Evolutionary conservation across 1,139 yeast species (phyloP), one percentile per base, ranked within the genome.

Genomic region (Arxiozyma slooffiae): DNA sequence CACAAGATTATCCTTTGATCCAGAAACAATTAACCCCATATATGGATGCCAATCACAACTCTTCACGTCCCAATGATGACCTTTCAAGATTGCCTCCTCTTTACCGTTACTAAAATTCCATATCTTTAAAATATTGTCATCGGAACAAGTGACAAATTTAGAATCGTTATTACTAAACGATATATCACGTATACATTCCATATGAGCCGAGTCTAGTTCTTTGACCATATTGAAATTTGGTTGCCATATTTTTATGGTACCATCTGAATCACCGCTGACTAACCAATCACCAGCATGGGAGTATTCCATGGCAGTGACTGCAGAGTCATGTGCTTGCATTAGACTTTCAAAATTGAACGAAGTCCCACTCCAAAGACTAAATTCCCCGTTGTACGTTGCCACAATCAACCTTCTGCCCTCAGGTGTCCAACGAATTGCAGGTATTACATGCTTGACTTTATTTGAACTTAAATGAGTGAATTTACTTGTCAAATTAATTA

Each of bases 21-120:
- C 94, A 58, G 85, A 78, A 0, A 85, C 94, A 50, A 86, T 77
- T 40, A 94, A 74, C 0, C 97, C 97, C 66, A 88, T 71, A 18
- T 78, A 75, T 7, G 95, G 87, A 67, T 92, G 99, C 99, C 99
- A 92, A 67, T 92, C 97, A 49, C 95, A 89, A 53, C 92, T 81
- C 66, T 92, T 92, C 36, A 92, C 97, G 69, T 92, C 99, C 99
- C 99, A 92, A 64, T 94, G 96, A 69, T 92, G 99, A 1, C 97
- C 98, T 26, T 81, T 77, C 48, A 92, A 73, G 1, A 80, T 75
- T 45, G 88, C 70, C 64, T 92, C 99, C 60, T 88, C 95, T 52
- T 79, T 74, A 47, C 95, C 96, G 57, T 85, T 87, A 64, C 86
- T 85, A 68, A 92, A 92, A 67, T 90, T 88, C 97, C 97, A 92